Evolutionary conservation across 2,329 filamentous ascomycete genomes (phyloP).

Genomic region (Pestalotiopsis sp.): DNA sequence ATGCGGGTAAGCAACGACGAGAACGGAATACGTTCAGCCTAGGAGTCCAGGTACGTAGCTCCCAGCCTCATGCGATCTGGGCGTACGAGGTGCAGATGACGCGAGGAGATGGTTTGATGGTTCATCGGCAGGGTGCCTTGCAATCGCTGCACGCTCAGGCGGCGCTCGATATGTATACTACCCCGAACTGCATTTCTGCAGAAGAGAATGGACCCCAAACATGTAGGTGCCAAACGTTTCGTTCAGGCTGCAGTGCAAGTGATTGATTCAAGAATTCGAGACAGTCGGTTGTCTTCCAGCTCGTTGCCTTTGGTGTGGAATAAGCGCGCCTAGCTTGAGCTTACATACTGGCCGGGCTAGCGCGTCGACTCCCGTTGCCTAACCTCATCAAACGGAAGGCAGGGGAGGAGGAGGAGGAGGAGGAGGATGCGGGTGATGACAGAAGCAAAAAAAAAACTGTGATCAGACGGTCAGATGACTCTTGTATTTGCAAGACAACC

Average conservation of each 20-base stretch:
- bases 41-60: not conserved
- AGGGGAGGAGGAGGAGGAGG: not conserved
- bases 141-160: not conserved
- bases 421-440: not conserved
- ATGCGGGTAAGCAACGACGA: not conserved
- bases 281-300: not conserved
- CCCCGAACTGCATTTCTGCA: not conserved
- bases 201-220: not conserved
- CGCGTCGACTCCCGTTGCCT: slow-evolving; percentile 4
- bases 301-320: not conserved
- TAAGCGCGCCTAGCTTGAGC: slow-evolving; percentile 6
- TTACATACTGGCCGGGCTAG: slow-evolving; percentile 2
- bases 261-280: not conserved
- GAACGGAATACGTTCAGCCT: not conserved
- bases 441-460: slow-evolving; percentile 2
- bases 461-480: slow-evolving; percentile 3
- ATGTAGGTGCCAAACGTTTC: not conserved
- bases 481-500: not conserved
- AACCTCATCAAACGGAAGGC: not conserved
- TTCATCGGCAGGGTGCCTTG: not conserved
- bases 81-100: not conserved
- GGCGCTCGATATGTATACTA: not conserved
- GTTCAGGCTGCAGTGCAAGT: not conserved
- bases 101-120: not conserved
- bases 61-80: not conserved